Conservation (phyloP, 1,284 basidiomycete species). For the Agroathelia rolfsii region DNA sequence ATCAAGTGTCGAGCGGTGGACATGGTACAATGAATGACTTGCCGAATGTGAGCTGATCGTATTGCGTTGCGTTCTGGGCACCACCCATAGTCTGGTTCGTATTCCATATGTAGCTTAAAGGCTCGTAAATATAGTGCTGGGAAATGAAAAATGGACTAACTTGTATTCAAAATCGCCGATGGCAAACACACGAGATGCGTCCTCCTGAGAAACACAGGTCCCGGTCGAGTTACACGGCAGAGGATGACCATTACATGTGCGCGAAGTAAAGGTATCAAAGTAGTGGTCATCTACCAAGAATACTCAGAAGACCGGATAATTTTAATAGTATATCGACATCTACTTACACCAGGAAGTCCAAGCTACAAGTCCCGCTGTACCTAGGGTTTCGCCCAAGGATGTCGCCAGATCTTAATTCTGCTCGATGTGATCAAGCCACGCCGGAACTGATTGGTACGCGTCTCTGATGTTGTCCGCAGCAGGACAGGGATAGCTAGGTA, state of each 20-base stretch:
- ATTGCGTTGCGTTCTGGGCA: constrained; percentile 29
- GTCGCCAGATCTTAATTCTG: constrained; percentile 29
- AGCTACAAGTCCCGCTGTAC: constrained; percentile 30
- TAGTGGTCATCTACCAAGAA: constrained; percentile 27
- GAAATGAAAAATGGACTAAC: constrained; percentile 20
- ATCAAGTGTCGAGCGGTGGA: neutral
- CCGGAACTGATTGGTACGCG: constrained; percentile 34
- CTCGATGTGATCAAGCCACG: constrained; percentile 41
- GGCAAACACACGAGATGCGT: constrained; percentile 33
- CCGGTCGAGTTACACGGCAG: constrained; percentile 38
- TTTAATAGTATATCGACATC: neutral
- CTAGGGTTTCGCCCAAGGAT: constrained; percentile 32
- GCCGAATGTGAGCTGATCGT: constrained; percentile 41
- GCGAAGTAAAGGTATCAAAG: constrained; percentile 41
- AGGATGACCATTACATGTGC: constrained; percentile 38
- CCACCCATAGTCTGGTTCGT: no score
- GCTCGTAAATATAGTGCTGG: neutral
- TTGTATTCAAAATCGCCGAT: constrained; percentile 41
- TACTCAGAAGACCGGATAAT: neutral
- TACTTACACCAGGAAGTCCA: constrained; percentile 39
- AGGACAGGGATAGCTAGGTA: constrained; percentile 38
- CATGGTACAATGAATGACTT: constrained; percentile 6
- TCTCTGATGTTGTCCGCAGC: constrained; percentile 33
- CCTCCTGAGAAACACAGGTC: constrained; percentile 31
- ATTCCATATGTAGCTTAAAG: constrained; percentile 42